A percentile compares a stretch with the other conserved stretches of the same genome.
Evolutionary conservation across 345 rosid species (phyloP).

Genomic region (Rhodomyrtus tomentosa): DNA sequence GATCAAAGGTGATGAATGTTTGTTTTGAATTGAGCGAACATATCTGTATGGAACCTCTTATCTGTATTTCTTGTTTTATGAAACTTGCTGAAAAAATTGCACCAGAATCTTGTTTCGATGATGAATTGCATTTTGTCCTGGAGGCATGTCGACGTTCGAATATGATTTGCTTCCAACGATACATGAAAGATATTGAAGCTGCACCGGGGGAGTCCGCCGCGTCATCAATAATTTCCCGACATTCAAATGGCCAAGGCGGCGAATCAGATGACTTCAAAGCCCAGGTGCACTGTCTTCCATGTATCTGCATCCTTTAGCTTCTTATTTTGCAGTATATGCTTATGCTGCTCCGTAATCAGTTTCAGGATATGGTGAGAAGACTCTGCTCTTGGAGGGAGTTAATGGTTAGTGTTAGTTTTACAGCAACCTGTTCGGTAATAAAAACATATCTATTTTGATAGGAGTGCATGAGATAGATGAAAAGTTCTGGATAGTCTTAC

Average conservation of each 20-base stretch:
- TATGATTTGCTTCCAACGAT: constrained; percentile 68
- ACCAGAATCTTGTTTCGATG: constrained; percentile 66
- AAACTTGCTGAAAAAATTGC: constrained; percentile 29
- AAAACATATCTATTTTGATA: not conserved
- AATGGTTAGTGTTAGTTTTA: constrained; percentile 48
- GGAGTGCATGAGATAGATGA: not conserved
- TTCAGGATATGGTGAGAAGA: constrained; percentile 71
- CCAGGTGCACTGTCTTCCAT: constrained; percentile 29
- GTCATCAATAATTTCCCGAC: constrained; percentile 63
- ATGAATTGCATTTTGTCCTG: constrained; percentile 49
- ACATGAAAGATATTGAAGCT: constrained; percentile 64
- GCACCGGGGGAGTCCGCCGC: constrained; percentile 77
- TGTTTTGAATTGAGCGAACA: not conserved
- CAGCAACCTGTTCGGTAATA: not conserved
- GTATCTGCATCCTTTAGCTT: not conserved
- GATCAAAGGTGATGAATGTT: not conserved
- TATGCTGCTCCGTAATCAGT: constrained; percentile 12
- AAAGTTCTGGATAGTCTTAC: not conserved
- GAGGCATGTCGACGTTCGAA: constrained; percentile 92
- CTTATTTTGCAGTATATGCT: not conserved
- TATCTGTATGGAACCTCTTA: not conserved
- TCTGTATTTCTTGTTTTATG: constrained; percentile 9
- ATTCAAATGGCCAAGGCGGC: constrained; percentile 41
- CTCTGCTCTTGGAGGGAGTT: constrained; percentile 91
- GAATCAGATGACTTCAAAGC: constrained; percentile 24